These are phyloP conservation scores for Beauveria bassiana DNA, from an alignment of 2,329 filamentous ascomycete genomes.

Conservation along the genomic window DNA sequence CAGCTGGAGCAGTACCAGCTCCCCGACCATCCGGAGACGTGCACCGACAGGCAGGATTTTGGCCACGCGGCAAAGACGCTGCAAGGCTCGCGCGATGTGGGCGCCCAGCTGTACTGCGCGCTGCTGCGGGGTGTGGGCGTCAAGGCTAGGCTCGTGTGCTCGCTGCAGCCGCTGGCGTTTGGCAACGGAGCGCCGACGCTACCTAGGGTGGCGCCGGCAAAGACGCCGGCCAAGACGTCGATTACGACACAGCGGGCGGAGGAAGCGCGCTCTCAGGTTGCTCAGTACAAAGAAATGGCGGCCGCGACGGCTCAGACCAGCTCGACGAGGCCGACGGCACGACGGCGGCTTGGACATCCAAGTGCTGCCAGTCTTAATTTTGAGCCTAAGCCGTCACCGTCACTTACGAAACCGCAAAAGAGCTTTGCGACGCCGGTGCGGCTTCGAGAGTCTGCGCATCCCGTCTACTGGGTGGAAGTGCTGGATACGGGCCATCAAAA, in stretches of 20 bases:
- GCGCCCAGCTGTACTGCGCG: conserved; percentile 85
- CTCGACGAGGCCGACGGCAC: conserved; percentile 29
- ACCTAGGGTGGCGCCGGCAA: conserved; percentile 30
- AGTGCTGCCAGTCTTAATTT: conserved; percentile 46
- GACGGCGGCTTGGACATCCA: conserved; percentile 45
- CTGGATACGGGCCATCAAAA: conserved; percentile 81
- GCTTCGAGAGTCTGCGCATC: conserved; percentile 65
- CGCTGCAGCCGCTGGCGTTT: conserved; percentile 75
- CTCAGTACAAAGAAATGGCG: conserved; percentile 29
- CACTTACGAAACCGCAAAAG: conserved; percentile 23
- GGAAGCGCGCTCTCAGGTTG: conserved; percentile 29
- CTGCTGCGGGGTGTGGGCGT: conserved; percentile 77
- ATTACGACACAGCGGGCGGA: conserved; percentile 23
- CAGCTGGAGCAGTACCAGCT: conserved; percentile 53
- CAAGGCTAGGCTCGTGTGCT: conserved; percentile 77
- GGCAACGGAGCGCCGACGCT: conserved; percentile 43
- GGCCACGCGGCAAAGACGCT: conserved; percentile 58
- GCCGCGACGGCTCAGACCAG: conserved; percentile 22
- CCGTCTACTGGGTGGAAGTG: conserved; percentile 91
- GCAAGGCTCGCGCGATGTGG: conserved; percentile 79
- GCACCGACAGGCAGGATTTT: conserved; percentile 67
- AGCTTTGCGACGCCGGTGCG: conserved; percentile 16
- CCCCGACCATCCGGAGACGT: conserved; percentile 57
- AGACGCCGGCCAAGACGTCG: conserved; percentile 21
- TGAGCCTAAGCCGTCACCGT: conserved; percentile 32